Base-by-base conservation (phyloP, 1,139 yeast species). In the Yamadazyma conglobata region DNA sequence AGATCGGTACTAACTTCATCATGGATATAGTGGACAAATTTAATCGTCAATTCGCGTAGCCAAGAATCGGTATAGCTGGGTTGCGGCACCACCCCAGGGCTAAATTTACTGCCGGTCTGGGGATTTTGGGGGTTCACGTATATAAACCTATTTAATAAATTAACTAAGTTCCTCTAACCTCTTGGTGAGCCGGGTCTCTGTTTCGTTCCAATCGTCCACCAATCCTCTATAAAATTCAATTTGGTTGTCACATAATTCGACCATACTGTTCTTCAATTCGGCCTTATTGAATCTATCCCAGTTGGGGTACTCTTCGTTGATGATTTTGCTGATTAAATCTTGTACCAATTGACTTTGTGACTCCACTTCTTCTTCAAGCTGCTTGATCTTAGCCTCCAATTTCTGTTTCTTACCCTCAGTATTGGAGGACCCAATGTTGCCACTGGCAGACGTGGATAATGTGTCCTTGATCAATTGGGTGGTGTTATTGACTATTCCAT, bases 231-330 rank as follows among this genome's bases (percentile, higher is more conserved):
- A 91, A 49, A 86, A 88, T 22, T 70, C 70, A 35, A 86, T 79
- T 56, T 91, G 86, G 41, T 77, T 76, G 42, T 83, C 84, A 32
- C 95, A 86, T 33, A 89, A 63, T 6, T 75, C 73, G 14, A 77
- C 62, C 60, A 91, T 68, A 2, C 93, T 73, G 22, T 68, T 67
- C 50, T 82, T 81, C 54, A 91, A 67, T 56, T 91, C 97, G 22
- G 69, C 63, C 24, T 85, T 76, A 54, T 88, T 89, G 44, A 86
- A 83, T 22, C 68, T 69, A 46, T 91, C 95, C 69, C 94, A 89
- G 41, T 81, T 74, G 6, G 82, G 79, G 42, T 86, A 84, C 52
- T 91, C 98, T 35, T 79, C 79, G 42, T 80, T 81, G 22, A 86
- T 81, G 6, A 86, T 77, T 43, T 75, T 68, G 47, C 78, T 79